Conservation (phyloP, 805 yeast genomes). For the Candida peoriensis region DNA sequence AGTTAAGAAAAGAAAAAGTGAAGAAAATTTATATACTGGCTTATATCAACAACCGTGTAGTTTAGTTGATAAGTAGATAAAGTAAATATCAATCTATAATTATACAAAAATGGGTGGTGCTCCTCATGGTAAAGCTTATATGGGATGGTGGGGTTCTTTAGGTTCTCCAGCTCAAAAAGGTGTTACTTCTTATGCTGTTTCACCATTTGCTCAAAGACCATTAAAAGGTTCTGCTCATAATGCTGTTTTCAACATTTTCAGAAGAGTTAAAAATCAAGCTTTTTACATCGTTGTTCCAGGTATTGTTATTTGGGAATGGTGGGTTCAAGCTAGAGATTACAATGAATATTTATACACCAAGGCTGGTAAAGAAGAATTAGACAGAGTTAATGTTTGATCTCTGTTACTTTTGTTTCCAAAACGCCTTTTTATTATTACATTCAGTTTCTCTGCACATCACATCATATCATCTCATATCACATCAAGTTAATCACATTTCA, state of each 20-base stretch:
- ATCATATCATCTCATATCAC: too few species aligned
- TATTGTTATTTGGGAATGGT: slow-evolving; percentile 74
- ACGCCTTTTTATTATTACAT: neutral
- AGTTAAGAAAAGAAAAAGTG: slow-evolving; percentile 9
- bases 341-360: slow-evolving; percentile 93
- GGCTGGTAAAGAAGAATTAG: slow-evolving; percentile 95
- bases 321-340: slow-evolving; percentile 85
- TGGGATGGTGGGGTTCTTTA: slow-evolving; percentile 98
- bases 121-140: slow-evolving; percentile 68
- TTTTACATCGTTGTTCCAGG: slow-evolving; percentile 76
- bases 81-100: slow-evolving; percentile 4
- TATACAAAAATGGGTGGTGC: slow-evolving; percentile 64
- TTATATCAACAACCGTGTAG: neutral
- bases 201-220: slow-evolving; percentile 92
- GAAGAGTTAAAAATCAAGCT: slow-evolving; percentile 87
- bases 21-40: slow-evolving; percentile 1
- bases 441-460: slow-evolving; percentile 1
- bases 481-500: too few species aligned
- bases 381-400: slow-evolving; percentile 46
- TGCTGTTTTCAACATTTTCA: slow-evolving; percentile 87
- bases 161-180: slow-evolving; percentile 87
- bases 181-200: slow-evolving; percentile 81
- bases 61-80: slow-evolving; percentile 1
- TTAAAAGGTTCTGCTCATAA: slow-evolving; percentile 80
- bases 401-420: neutral